Evolutionary conservation across 306 rosid species (phyloP), one percentile per base, ranked within the genome.

Genomic region (Abrus pulchellus): DNA sequence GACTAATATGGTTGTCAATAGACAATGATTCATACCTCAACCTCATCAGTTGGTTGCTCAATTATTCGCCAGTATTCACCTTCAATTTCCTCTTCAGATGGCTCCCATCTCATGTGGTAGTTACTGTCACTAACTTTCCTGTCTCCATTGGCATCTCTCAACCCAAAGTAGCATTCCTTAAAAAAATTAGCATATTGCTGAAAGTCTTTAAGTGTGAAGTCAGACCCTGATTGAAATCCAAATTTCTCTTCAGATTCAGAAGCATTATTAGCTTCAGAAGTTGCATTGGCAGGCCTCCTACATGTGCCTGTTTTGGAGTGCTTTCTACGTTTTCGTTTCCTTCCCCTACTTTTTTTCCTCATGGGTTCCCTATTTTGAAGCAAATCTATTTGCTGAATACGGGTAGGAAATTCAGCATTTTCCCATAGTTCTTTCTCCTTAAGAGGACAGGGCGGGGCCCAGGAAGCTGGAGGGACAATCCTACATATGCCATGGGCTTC

Each of bases 41-140:
- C 96, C 80, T 91, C 98, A 45, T 95, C 98, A 1, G 92, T 91
- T 47, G 97, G 95, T 75, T 84, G 87, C 85, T 93, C 98, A 72
- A 95, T 84, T 86, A 95, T 90, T 55, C 98, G 88, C 99, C 98
- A 93, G 88, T 95, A 95, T 85, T 95, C 99, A 80, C 99, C 99
- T 86, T 95, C 99, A 60, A 95, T 92, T 63, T 89, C 93, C 80
- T 89, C 96, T 79, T 82, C 94, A 32, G 97, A 89, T 63, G 91
- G 92, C 47, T 88, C 82, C 88, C 83, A 69, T 84, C 61, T 83
- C 62, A 79, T 84, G 38, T 55, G 72, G 63, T 68, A 47, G 63
- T 75, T 81, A 82, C 57, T 40, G 60, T 84, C 80, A 67, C 81
- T 62, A 41, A 55, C 30, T 78, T 76, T 72, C 49, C 63, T 62